A percentile compares a stretch with the other conserved stretches of the same genome.
These are phyloP conservation scores for bread wheat (Triticum aestivum) DNA, from an alignment of 176 grass and related monocot species.

Conservation along the genomic window IWGSC_CS_RefSeq_v2.1 NC_057801.1:780068460-780068959, in stretches of 20 bases:
- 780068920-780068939: background rate
- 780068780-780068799: background rate
- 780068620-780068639: background rate
- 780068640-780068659: background rate
- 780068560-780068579: background rate
- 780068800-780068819: background rate
- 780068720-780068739: background rate
- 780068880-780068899: background rate
- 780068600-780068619: background rate
- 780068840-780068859: too few species aligned
- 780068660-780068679: background rate
- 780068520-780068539: slow-evolving; percentile 28
- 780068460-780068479: background rate
- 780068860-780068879: background rate
- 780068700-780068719: slow-evolving; percentile 5
- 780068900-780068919: background rate
- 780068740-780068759: background rate
- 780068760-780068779: background rate
- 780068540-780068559: background rate
- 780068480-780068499: slow-evolving; percentile 12
- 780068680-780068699: too few species aligned
- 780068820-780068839: background rate
- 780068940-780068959: background rate
- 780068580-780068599: background rate
- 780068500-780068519: background rate